phyloP scores from a whole-genome alignment of 2,329 filamentous ascomycete species.

The Phaeomoniella chlamydospora region DNA sequence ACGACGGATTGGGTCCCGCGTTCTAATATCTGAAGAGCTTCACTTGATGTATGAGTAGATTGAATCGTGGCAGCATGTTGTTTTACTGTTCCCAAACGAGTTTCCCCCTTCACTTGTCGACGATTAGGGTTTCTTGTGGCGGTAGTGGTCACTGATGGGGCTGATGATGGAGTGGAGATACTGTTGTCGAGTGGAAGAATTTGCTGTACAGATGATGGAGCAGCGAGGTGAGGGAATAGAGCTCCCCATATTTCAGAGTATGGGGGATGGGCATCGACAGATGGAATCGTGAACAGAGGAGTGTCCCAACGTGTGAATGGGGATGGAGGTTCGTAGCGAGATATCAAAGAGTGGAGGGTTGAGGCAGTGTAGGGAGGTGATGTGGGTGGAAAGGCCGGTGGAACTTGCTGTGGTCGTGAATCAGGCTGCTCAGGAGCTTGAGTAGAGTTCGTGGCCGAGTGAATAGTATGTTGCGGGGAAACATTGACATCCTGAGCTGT shows the following conservation, averaged over 20 bases:
- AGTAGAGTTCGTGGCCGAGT: not conserved
- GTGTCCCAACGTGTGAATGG: slow-evolving; percentile 52
- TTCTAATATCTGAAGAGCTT: slow-evolving; percentile 27
- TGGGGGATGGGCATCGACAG: slow-evolving; percentile 39
- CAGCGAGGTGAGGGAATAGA: slow-evolving; percentile 15
- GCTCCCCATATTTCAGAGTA: slow-evolving; percentile 48
- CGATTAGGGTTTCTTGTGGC: slow-evolving; percentile 10
- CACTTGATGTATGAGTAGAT: slow-evolving; percentile 21
- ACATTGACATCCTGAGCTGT: not conserved
- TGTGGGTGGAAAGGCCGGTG: slow-evolving; percentile 14
- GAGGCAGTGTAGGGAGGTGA: slow-evolving; percentile 33
- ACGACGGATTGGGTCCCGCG: slow-evolving; percentile 10
- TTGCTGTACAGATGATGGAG: slow-evolving; percentile 6
- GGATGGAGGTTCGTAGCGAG: slow-evolving; percentile 54
- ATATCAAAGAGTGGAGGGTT: slow-evolving; percentile 49
- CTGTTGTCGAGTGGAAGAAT: slow-evolving; percentile 4
- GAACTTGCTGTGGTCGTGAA: slow-evolving; percentile 1
- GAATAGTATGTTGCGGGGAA: not conserved
- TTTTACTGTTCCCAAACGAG: slow-evolving; percentile 16
- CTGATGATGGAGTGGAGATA: slow-evolving; percentile 9
- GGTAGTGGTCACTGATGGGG: slow-evolving; percentile 6
- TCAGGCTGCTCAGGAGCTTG: not conserved
- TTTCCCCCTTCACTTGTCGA: slow-evolving; percentile 4
- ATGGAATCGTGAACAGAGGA: slow-evolving; percentile 48
- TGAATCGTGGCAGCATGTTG: slow-evolving; percentile 28